These are phyloP conservation scores for Rhizopus stolonifer DNA, from an alignment of 371 early-diverging fungal species.

Conservation along the genomic window DNA sequence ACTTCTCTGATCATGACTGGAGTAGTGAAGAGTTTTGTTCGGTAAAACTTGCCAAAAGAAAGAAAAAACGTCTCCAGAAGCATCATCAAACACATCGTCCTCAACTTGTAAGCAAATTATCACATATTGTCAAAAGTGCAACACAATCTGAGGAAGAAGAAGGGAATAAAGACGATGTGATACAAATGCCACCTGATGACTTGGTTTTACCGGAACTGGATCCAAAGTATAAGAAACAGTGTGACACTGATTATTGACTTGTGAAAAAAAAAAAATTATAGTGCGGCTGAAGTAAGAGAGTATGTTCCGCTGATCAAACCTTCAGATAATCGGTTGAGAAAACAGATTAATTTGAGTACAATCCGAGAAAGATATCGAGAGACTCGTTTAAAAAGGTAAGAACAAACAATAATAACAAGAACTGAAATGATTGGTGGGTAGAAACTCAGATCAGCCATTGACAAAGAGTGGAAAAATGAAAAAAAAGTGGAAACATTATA, in stretches of 20 bases:
- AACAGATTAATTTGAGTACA: constrained; percentile 28
- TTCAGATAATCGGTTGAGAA: constrained; percentile 6
- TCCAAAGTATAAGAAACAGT: constrained; percentile 34
- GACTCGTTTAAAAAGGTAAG: constrained; percentile 39
- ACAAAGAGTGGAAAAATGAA: constrained; percentile 4
- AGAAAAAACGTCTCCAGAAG: constrained; percentile 32
- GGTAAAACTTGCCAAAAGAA: constrained; percentile 27
- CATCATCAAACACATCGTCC: constrained; percentile 23
- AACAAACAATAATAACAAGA: no score
- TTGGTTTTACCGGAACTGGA: constrained; percentile 47
- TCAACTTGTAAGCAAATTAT: constrained; percentile 20
- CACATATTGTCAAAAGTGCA: constrained; percentile 26
- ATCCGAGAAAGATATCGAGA: constrained; percentile 38
- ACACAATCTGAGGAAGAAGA: constrained; percentile 25
- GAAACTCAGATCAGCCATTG: constrained; percentile 11
- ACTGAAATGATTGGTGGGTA: no score
- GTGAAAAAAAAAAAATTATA: neutral
- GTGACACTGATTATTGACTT: neutral
- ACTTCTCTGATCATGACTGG: constrained; percentile 20
- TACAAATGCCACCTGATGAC: constrained; percentile 25
- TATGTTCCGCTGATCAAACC: constrained; percentile 10
- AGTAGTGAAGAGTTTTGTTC: constrained; percentile 22
- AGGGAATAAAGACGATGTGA: constrained; percentile 21
- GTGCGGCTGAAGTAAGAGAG: constrained; percentile 29
- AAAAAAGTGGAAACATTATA: constrained; percentile 8